A percentile compares a stretch with the other conserved stretches of the same genome.
Conservation (phyloP, 2,329 filamentous ascomycete species). For the Penicillium frequentans region DNA sequence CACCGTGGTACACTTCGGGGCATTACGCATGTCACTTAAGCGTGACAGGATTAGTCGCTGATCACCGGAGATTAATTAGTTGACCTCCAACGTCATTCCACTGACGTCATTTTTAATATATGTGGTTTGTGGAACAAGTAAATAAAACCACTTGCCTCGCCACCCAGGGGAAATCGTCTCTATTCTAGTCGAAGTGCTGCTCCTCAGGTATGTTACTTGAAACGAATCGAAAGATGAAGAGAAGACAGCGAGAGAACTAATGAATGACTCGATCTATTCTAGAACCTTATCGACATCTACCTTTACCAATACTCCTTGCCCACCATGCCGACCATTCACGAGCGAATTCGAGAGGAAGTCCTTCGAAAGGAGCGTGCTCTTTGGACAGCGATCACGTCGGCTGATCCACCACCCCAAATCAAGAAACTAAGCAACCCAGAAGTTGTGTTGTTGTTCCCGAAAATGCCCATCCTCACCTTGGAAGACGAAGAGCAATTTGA, state of each 20-base stretch:
- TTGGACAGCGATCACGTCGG: constrained; percentile 41
- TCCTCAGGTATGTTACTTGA: background rate
- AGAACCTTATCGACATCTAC: background rate
- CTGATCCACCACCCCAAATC: constrained; percentile 35
- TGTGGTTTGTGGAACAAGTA: background rate
- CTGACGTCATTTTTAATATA: constrained; percentile 21
- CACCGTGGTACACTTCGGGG: constrained; percentile 18
- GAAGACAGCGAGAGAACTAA: background rate
- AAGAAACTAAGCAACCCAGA: constrained; percentile 32
- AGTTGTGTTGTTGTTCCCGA: constrained; percentile 35
- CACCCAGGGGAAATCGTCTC: background rate
- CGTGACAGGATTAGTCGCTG: background rate
- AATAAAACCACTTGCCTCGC: constrained; percentile 10
- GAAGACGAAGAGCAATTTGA: constrained; percentile 27
- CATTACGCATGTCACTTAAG: constrained; percentile 24
- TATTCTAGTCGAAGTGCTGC: background rate
- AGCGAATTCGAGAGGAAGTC: constrained; percentile 38
- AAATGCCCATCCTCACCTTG: constrained; percentile 32
- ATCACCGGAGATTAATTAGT: background rate
- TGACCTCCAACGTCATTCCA: constrained; percentile 13
- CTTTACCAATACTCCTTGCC: background rate
- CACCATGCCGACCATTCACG: constrained; percentile 38
- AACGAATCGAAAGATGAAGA: background rate
- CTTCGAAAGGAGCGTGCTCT: constrained; percentile 35
- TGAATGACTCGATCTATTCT: background rate